Evolutionary conservation across 306 rosid genomes (phyloP), one percentile per base, ranked within the genome.

Genomic region (Macrotyloma uniflorum): DNA sequence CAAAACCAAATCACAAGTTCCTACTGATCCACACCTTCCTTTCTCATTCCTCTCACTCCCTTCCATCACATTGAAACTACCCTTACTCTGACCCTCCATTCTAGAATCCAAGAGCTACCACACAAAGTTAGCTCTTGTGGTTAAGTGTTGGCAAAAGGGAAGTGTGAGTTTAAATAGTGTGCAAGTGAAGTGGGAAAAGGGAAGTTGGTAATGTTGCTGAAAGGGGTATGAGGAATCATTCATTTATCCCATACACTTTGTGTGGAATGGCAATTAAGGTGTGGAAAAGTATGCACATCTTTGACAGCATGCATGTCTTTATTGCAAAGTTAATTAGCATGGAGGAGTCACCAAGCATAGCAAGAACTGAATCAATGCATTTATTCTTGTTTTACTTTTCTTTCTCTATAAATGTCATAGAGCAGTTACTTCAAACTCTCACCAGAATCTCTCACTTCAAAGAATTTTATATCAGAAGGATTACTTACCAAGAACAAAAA

Each of bases 41-140:
- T 49, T 36, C 22, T 8, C 43, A 38, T 61, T 61, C 0, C 23
- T 4, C 23, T 61, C 67, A 61, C 77, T 70, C 20, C 76, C 82
- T 49, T 74, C 83, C 72, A 80, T 32, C 57, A 73, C 81, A 51
- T 75, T 79, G 3, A 43, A 28, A 32, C 61, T 75, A 5, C 30
- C 24, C 66, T 83, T 57, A 20, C 62, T 54, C 18, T 81, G 53
- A 45, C 67, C 67, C 75, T 88, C 92, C 90, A 82, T 78, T 78
- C 26, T 38, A 68, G 58, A 15, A 67, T n/a, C 30, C 16, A 40
- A 59, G 6, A 33, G 36, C 35, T 3, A 8, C 1, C 63, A 38
- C 16, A 15, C 4, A 54, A 67, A 36, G 3, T 42, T 3, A 36
- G n/a, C 8, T n/a, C 35, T 67, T 32, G 8, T 16, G 74, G 18